phyloP scores from a whole-genome alignment of 139 green algal genomes.

The Chlorella sp. region DNA sequence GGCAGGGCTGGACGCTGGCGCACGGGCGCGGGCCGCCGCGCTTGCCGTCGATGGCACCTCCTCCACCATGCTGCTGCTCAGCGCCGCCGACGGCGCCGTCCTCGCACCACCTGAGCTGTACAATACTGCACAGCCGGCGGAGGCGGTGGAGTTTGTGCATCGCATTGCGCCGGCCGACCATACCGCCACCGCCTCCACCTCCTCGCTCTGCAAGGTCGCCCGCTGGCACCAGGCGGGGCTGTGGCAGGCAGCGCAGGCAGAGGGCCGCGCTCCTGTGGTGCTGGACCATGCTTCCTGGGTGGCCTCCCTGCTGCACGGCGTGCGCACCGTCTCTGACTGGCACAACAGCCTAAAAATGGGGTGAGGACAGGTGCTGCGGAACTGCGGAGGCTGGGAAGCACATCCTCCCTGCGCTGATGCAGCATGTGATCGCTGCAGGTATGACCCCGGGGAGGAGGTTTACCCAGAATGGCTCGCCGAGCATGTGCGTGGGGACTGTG shows the following conservation, averaged over 20 bases:
- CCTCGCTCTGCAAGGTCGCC: conserved; percentile 88
- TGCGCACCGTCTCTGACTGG: conserved; percentile 72
- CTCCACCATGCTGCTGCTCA: conserved; percentile 83
- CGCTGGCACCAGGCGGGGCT: conserved; percentile 63
- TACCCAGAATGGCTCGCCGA: conserved; percentile 82
- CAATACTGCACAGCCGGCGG: conserved; percentile 65
- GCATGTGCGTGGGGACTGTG: conserved; percentile 57
- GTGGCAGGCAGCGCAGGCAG: conserved; percentile 33
- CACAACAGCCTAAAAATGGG: conserved; percentile 97
- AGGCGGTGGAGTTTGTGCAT: conserved; percentile 48
- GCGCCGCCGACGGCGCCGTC: conserved; percentile 47
- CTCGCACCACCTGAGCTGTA: conserved; percentile 77
- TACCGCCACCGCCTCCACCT: conserved; percentile 78
- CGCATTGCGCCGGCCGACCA: conserved; percentile 74
- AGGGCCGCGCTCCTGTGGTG: conserved; percentile 44
- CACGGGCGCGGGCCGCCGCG: conserved; percentile 20
- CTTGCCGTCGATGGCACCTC: conserved; percentile 90
- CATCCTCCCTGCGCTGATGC: too few relatives aligned
- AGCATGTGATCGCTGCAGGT: too few relatives aligned
- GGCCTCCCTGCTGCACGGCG: conserved; percentile 69
- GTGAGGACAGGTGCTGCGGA: conserved; percentile 41
- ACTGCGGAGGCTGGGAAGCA: too few relatives aligned
- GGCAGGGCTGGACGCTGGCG: conserved; percentile 19
- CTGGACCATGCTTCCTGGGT: conserved; percentile 86
- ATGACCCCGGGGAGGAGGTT: conserved; percentile 65